Conservation (phyloP, 2,329 filamentous ascomycete genomes). For the Colletotrichum sp. region DNA sequence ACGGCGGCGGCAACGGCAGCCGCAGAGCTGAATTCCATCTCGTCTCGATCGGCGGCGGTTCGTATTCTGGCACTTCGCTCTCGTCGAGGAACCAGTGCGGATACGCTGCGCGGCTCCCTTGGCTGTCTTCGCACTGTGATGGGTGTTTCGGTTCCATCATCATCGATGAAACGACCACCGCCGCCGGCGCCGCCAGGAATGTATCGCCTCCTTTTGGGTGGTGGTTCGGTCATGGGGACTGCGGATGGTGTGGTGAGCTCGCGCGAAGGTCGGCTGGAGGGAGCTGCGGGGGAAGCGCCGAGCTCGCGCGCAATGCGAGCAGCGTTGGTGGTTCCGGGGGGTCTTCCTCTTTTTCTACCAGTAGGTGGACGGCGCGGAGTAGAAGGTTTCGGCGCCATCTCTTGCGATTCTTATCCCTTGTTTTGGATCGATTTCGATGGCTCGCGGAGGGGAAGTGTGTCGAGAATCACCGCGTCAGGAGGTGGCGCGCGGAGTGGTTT, state of each 20-base stretch:
- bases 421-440: slow-evolving; percentile 14
- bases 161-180: slow-evolving; percentile 82
- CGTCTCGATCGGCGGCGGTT: slow-evolving; percentile 58
- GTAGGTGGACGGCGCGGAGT: slow-evolving; percentile 47
- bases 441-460: not conserved
- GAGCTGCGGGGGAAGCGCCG: slow-evolving; percentile 33
- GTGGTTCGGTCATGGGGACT: slow-evolving; percentile 53
- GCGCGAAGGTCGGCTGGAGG: slow-evolving; percentile 37
- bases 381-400: slow-evolving; percentile 38
- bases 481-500: slow-evolving; percentile 25
- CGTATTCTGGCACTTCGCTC: slow-evolving; percentile 63
- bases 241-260: slow-evolving; percentile 23
- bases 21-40: slow-evolving; percentile 82
- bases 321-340: slow-evolving; percentile 47
- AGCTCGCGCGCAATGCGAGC: slow-evolving; percentile 43
- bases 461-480: slow-evolving; percentile 27
- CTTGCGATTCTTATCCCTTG: not conserved
- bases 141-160: slow-evolving; percentile 65
- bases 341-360: slow-evolving; percentile 52
- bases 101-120: slow-evolving; percentile 35
- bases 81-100: slow-evolving; percentile 56
- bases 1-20: slow-evolving; percentile 87
- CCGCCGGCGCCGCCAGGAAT: slow-evolving; percentile 87
- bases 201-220: slow-evolving; percentile 76
- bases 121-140: slow-evolving; percentile 38